Evolutionary conservation across 140 eudicot genomes (phyloP), one percentile per base, ranked within the genome.

Genomic region (Oenanthe javanica): DNA sequence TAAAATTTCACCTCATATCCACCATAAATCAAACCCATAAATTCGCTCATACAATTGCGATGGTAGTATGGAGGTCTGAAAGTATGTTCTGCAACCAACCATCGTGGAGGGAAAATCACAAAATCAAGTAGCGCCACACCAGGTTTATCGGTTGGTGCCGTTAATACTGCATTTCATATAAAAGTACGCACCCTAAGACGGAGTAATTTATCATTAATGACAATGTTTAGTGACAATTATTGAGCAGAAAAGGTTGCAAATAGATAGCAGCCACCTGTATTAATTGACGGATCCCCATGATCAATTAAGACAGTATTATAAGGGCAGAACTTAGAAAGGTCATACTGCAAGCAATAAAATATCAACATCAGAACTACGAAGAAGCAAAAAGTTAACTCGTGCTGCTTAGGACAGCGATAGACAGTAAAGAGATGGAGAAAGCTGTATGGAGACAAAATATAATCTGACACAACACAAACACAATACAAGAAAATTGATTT

Each of bases 21-120:
- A 14, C 99, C 99, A 78, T 91, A 81, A 83, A 96, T 93, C 70
- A 96, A 91, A 82, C 99, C 99, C 99, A 96, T 96, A 84, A 96
- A 96, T 88, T 96, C 99, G 43, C 98, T 96, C 99, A 96, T 96
- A 81, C 99, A 96, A 69, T 96, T 96, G 83, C 99, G 99, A 83
- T 96, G 99, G 82, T 91, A 96, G 81, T 96, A 96, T 72, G 99
- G 99, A 9, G 99, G 99, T 67, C 99, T 95, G 51, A 96, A 96
- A 36, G 99, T 96, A 81, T 96, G 97, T 66, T 96, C 99, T 51
- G 99, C 99, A 75, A 96, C 99, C 92, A 96, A 80, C 98, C 99
- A 96, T 52, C 99, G 90, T 1, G 99, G 99, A 70, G 99, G 99
- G 85, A 96, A 96, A 77, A 96, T 96, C 76, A 96, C 99, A 88